Base-by-base conservation (phyloP, 2,329 filamentous ascomycete genomes). In the Acrodontium crateriforme region DNA sequence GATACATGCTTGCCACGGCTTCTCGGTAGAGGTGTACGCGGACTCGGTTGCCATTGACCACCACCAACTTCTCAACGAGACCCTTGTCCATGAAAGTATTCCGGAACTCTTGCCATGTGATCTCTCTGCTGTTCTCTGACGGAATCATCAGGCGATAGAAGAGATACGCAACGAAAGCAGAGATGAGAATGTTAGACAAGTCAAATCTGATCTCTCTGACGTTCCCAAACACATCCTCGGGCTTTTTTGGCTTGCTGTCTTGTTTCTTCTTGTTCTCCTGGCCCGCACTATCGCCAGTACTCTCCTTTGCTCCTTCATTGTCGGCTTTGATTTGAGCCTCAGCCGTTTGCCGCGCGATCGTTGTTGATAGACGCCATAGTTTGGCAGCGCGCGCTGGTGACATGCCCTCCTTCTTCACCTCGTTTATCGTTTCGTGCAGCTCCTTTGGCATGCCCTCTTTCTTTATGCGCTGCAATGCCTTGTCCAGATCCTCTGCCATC, bases 81-180 rank as follows among this genome's bases (percentile, higher is more conserved):
- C 89, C 89, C 64, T 92, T 94, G 58, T 94, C 84, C 35, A 98
- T 65, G 65, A 93, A 95, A 17, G 83, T 89, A 43, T 74, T 85
- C 38, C 81, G 69, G 59, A 98, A 82, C 59, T 98, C 89, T 58
- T 98, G 85, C 82, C 84, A 98, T 30, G 89, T 95, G 34, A 98
- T 94, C 51, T 98, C 87, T 47, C 74, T 65, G 30, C 61, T 65
- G 37, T 64, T 67, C 38, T 79, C 74, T 12, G 68, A 67, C 3
- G 75, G 75, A 33, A 82, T 67, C 31, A 87, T 59, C 38, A 69
- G 63, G 31, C 67, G 62, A 53, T 73, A 77, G 25, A 74, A 50
- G 30, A 78, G 60, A 47, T 74, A 79, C 8, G 70, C 59, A 18
- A 75, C 54, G 41, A 80, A 65, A 11, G 67, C 56, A 16, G 66